A percentile compares a stretch with the other conserved stretches of the same genome.
Conservation (phyloP, 148 eudicot species). For the Arbutus unedo region DNA sequence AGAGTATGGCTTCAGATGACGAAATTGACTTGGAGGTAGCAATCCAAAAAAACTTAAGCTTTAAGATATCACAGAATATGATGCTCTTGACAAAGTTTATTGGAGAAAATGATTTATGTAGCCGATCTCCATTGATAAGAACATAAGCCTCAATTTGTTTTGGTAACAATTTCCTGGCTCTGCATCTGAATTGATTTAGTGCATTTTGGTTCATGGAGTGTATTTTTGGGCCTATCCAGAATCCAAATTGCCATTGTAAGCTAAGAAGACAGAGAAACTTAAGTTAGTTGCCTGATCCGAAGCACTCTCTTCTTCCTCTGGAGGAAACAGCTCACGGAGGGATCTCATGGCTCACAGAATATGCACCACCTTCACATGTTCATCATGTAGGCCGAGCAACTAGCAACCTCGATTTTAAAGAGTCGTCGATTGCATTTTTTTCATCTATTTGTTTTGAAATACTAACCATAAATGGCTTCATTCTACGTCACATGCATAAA, state of each 20-base stretch:
- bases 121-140: no score
- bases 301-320: neutral
- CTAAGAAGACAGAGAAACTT: neutral
- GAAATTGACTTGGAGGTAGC: no score
- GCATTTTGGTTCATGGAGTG: no score
- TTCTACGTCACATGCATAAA: neutral
- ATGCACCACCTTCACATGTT: neutral
- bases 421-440: neutral
- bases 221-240: no score
- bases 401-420: neutral
- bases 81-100: no score
- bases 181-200: no score
- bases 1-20: no score
- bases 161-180: no score
- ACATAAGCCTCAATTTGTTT: no score
- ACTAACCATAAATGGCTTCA: neutral
- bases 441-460: neutral
- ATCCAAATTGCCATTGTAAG: neutral
- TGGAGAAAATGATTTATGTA: no score
- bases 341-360: neutral
- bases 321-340: neutral
- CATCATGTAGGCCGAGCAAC: neutral
- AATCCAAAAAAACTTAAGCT: no score
- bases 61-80: no score
- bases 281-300: neutral